Conservation (phyloP, 179 eudicot genomes). For the Beta lomatogona region DNA sequence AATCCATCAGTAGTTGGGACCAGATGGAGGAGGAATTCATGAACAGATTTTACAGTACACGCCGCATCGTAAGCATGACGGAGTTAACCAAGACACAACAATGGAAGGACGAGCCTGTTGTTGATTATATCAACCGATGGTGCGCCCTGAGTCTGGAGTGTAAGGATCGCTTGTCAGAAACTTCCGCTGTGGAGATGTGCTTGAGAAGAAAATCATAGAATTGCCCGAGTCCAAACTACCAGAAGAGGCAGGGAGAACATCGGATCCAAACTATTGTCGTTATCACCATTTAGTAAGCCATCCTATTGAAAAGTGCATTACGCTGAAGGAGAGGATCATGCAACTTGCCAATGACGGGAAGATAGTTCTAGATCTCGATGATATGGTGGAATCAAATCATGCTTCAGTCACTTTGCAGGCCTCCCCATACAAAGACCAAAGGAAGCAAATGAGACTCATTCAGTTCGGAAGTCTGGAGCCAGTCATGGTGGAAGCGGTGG, state of each 20-base stretch:
- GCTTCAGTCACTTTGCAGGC: not conserved
- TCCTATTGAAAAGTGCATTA: not conserved
- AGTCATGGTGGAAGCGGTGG: not conserved
- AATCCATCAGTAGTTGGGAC: too few species aligned
- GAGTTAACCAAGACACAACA: too few species aligned
- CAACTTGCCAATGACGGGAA: not conserved
- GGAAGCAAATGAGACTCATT: not conserved
- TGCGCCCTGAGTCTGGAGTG: too few species aligned
- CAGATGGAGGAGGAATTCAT: too few species aligned
- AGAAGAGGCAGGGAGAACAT: not conserved
- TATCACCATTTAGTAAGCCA: not conserved
- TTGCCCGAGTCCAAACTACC: not conserved
- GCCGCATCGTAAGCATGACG: too few species aligned
- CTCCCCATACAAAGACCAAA: accelerated
- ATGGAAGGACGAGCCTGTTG: too few species aligned
- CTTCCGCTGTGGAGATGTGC: too few species aligned
- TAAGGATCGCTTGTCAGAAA: too few species aligned
- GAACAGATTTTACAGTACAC: too few species aligned
- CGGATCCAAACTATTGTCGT: not conserved
- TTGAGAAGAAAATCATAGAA: not conserved
- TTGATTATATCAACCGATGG: too few species aligned
- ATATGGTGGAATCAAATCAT: not conserved
- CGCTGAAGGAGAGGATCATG: not conserved
- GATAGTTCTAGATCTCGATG: not conserved
- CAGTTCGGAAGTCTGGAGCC: not conserved